Base-by-base conservation (phyloP, 148 eudicot species). In the Cornus controversa region DNA sequence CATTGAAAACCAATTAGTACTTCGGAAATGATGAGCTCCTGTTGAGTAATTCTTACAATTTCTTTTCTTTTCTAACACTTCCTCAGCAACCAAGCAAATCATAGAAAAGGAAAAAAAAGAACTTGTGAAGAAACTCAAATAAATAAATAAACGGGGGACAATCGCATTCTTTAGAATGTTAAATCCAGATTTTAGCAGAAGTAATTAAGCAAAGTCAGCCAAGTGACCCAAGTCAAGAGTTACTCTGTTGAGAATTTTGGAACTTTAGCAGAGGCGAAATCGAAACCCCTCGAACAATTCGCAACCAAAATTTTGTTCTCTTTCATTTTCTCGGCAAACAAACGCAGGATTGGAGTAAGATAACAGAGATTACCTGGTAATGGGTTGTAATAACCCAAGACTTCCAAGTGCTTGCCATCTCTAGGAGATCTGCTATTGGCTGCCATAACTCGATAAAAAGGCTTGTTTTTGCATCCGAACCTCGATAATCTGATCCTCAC, bases 321-420 rank as follows among this genome's bases (percentile, higher is more conserved):
- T 50, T 50, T 11, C 8, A 36, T 69, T 23, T 40, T 69, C n/a
- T 36, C 6, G 72, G 53, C 1, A 36, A 23, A 16, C 47, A 31
- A 34, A 34, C 8, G 42, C 6, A 20, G 8, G 16, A 2, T 11
- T 31, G 45, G 42, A 65, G 16, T 15, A n/a, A 74, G 47, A 25
- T 15, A 34, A 66, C 1, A 36, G 8, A n/a, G 37, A n/a, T 26
- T 53, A 95, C 97, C 97, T 81, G 99, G 97, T 69, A 93, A 90
- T 28, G 99, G 95, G 78, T 96, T 93, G 78, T 96, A 96, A 81
- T 90, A 91, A 64, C 99, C 98, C 73, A 96, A 78, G 22, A 96
- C 87, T 86, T 96, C 99, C 71, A 93, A 82, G 83, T 96, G 98
- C 82, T 96, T 93, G 83, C 99, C 98, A 78, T 96, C 99, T 75